These are phyloP conservation scores for Aureobasidium mangrovei DNA, from an alignment of 2,329 filamentous ascomycete genomes.

Conservation along the genomic window DNA sequence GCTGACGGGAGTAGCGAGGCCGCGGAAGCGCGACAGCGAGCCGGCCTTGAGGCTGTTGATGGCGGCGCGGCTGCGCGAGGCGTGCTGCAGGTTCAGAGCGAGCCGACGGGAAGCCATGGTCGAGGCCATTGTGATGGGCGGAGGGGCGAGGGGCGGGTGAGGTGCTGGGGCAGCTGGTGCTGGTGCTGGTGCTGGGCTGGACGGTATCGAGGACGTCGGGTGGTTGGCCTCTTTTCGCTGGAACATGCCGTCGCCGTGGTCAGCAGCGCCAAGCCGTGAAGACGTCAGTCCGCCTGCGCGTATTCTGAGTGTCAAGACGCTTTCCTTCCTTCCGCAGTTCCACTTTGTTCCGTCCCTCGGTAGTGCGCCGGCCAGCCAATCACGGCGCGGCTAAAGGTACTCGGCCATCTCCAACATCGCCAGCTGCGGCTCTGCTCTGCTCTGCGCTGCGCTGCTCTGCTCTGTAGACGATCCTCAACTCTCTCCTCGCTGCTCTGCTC, in stretches of 20 bases:
- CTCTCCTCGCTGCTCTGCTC: too few species aligned
- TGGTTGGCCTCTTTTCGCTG: slow-evolving; percentile 9
- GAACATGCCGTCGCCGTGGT: slow-evolving; percentile 3
- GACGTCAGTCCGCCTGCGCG: neutral
- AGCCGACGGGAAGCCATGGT: slow-evolving; percentile 94
- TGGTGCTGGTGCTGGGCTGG: slow-evolving; percentile 25
- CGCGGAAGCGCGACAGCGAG: slow-evolving; percentile 67
- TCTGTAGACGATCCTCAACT: too few species aligned
- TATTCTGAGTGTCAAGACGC: neutral
- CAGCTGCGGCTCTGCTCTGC: too few species aligned
- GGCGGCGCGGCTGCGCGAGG: slow-evolving; percentile 79
- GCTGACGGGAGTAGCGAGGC: slow-evolving; percentile 77
- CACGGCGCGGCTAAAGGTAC: neutral
- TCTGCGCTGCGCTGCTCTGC: too few species aligned
- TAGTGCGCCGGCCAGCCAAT: neutral
- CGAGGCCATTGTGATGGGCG: slow-evolving; percentile 20
- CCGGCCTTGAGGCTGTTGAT: slow-evolving; percentile 59
- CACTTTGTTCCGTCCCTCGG: slow-evolving; percentile 1
- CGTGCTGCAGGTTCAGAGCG: slow-evolving; percentile 86
- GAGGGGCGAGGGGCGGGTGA: slow-evolving; percentile 30
- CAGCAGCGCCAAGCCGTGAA: neutral
- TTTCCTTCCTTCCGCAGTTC: neutral
- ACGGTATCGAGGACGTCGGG: slow-evolving; percentile 9
- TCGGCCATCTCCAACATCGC: neutral
- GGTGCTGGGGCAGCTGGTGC: slow-evolving; percentile 25